phyloP scores from a whole-genome alignment of 768 basidiomycete species.

The Serendipita indica region DNA sequence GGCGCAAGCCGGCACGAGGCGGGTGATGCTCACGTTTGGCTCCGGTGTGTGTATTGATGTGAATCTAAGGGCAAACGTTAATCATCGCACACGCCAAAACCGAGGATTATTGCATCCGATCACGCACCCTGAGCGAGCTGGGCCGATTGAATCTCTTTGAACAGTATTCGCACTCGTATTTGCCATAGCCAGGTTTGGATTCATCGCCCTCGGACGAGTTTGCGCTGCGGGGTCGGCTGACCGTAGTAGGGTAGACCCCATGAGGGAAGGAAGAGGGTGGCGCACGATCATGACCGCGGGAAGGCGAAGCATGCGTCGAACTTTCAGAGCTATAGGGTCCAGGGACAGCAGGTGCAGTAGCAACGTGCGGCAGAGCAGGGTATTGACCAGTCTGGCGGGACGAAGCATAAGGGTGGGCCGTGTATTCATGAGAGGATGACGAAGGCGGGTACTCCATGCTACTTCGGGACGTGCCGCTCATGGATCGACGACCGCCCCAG shows the following conservation, averaged over 20 bases:
- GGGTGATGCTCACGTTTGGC: slow-evolving; percentile 38
- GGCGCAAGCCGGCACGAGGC: slow-evolving; percentile 6
- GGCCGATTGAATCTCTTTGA: slow-evolving; percentile 54
- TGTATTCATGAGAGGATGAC: background rate
- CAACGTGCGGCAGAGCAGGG: background rate
- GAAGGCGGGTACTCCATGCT: background rate
- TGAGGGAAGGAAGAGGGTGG: slow-evolving; percentile 5
- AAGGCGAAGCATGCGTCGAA: slow-evolving; percentile 1
- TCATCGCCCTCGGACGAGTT: slow-evolving; percentile 11
- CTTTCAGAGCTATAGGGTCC: slow-evolving; percentile 1
- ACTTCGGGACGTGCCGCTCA: background rate
- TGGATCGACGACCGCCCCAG: background rate
- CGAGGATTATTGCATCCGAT: background rate
- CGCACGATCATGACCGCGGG: background rate
- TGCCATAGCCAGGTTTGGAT: slow-evolving; percentile 9
- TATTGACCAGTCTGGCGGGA: background rate
- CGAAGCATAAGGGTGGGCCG: background rate
- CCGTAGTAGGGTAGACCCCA: background rate
- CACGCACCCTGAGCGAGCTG: slow-evolving; percentile 35
- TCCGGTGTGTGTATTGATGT: slow-evolving; percentile 54
- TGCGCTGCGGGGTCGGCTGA: background rate
- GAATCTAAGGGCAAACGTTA: slow-evolving; percentile 25
- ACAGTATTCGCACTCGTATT: slow-evolving; percentile 32
- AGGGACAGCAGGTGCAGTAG: background rate
- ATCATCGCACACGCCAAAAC: background rate